phyloP scores from a whole-genome alignment of 106 monocot genomes.

The Acorus calamus region DNA sequence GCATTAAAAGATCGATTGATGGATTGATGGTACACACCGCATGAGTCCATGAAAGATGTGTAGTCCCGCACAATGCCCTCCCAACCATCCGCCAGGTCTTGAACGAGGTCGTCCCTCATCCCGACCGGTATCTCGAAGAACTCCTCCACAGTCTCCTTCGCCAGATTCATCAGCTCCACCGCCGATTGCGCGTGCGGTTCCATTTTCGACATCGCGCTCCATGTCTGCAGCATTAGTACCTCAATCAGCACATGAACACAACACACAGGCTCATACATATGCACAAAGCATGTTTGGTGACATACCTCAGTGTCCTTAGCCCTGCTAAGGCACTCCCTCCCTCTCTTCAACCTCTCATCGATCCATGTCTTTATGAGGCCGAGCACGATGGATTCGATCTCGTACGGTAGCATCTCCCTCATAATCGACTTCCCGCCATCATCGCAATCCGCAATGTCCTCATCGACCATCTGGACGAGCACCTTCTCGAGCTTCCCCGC shows the following conservation, averaged over 20 bases:
- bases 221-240: constrained; percentile 9
- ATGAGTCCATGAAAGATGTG: constrained; percentile 22
- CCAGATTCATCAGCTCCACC: constrained; percentile 28
- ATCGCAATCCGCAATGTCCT: not conserved
- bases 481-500: constrained; percentile 1
- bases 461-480: not conserved
- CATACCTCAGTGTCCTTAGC: constrained; percentile 34
- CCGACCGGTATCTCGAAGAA: constrained; percentile 22
- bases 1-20: not conserved
- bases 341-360: constrained; percentile 18
- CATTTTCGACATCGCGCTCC: constrained; percentile 32
- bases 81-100: constrained; percentile 25
- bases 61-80: constrained; percentile 27
- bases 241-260: too few species aligned
- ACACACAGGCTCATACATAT: not conserved
- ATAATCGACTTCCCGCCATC: not conserved
- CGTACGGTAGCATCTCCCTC: not conserved
- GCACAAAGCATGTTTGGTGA: not conserved
- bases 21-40: constrained; percentile 13
- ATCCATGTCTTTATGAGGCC: constrained; percentile 3
- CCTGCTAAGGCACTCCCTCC: constrained; percentile 23
- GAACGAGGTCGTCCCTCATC: constrained; percentile 11
- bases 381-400: not conserved
- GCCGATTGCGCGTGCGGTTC: constrained; percentile 29
- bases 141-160: constrained; percentile 26